Conservation (phyloP, 129 eudicot species). For the Calendula officinalis region DNA sequence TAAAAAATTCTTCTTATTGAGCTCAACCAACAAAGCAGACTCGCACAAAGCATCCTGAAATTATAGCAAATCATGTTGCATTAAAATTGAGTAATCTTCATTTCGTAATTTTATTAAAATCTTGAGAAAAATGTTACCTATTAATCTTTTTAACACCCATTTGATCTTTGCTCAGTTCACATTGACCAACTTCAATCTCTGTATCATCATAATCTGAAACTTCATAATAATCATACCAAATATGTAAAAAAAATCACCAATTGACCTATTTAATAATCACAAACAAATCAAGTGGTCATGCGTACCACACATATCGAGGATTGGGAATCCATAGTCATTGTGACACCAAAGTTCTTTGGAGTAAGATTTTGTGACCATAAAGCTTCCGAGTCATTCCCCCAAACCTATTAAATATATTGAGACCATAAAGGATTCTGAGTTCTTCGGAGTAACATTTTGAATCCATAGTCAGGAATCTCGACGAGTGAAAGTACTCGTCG, state of each 20-base stretch:
- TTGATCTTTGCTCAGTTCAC: constrained; percentile 67
- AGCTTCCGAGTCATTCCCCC: constrained; percentile 33
- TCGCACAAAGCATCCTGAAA: constrained; percentile 83
- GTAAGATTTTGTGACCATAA: constrained; percentile 51
- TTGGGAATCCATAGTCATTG: constrained; percentile 66
- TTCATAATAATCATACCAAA: constrained; percentile 52
- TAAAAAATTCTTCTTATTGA: too few species aligned
- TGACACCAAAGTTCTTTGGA: constrained; percentile 42
- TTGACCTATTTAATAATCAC: background rate
- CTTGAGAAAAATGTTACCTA: constrained; percentile 40
- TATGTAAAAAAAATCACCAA: constrained; percentile 16
- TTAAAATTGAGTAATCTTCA: background rate
- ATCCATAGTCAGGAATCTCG: too few species aligned
- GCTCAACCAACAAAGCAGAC: too few species aligned
- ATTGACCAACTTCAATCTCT: constrained; percentile 60
- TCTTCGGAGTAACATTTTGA: too few species aligned
- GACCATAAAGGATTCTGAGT: too few species aligned
- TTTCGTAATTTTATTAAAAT: background rate
- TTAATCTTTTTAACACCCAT: constrained; percentile 51
- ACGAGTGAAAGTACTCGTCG: too few species aligned
- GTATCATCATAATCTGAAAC: constrained; percentile 65
- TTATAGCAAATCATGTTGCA: constrained; percentile 3
- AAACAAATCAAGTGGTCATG: background rate
- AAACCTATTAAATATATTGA: constrained; percentile 39
- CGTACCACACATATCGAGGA: constrained; percentile 89